phyloP scores from a whole-genome alignment of 768 basidiomycete species.

The Agaricus bisporus region DNA sequence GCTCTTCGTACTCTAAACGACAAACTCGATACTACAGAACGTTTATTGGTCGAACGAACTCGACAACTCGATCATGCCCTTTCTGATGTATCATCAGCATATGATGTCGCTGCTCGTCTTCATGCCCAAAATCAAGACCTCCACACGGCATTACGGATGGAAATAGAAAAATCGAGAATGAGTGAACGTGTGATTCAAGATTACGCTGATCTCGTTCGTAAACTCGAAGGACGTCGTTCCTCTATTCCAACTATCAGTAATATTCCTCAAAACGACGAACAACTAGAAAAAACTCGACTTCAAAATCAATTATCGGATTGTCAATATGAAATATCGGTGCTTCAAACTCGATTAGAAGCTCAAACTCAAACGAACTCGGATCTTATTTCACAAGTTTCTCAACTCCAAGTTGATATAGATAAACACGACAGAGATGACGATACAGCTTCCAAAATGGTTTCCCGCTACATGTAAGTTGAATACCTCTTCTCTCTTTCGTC shows the following conservation, averaged over 20 bases:
- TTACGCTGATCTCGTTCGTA: conserved; percentile 71
- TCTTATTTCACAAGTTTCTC: conserved; percentile 39
- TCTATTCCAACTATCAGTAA: too few relatives aligned
- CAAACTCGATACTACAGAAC: conserved; percentile 60
- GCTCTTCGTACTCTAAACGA: conserved; percentile 64
- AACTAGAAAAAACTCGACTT: too few relatives aligned
- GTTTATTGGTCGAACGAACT: conserved; percentile 41
- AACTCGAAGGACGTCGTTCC: conserved; percentile 37
- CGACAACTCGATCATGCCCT: conserved; percentile 37
- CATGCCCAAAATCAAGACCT: conserved; percentile 52
- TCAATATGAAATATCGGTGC: conserved; percentile 35
- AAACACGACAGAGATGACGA: conserved; percentile 56
- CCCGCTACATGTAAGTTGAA: conserved; percentile 69
- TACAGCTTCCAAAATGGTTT: conserved; percentile 79
- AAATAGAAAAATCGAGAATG: conserved; percentile 56
- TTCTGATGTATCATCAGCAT: conserved; percentile 43
- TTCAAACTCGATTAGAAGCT: conserved; percentile 37
- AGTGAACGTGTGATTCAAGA: conserved; percentile 62
- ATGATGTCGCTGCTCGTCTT: conserved; percentile 46
- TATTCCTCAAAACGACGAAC: too few relatives aligned
- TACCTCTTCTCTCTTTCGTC: neutral
- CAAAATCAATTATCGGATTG: conserved; percentile 36
- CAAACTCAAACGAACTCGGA: conserved; percentile 37
- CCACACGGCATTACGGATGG: conserved; percentile 36
- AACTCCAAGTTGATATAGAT: conserved; percentile 45